phyloP scores from a whole-genome alignment of 345 rosid species.

The Mangifera indica region DNA sequence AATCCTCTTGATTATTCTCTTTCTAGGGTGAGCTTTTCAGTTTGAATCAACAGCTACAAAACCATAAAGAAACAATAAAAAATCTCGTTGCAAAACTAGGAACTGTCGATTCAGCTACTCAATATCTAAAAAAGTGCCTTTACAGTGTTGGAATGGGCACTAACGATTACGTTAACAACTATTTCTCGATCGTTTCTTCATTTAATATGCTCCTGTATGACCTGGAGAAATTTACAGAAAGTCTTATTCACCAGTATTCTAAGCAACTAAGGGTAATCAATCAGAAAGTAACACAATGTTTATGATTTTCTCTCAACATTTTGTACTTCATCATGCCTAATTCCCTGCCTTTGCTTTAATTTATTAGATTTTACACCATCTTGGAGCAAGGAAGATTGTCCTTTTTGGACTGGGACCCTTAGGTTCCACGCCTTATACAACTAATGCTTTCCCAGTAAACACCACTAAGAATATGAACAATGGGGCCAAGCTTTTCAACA shows the following conservation, averaged over 20 bases:
- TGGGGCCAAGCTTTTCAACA: constrained; percentile 51
- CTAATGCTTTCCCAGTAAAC: constrained; percentile 27
- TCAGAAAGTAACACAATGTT: background rate
- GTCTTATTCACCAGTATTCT: constrained; percentile 23
- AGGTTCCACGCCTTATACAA: constrained; percentile 65
- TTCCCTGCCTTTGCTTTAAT: constrained; percentile 9
- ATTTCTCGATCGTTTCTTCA: constrained; percentile 22
- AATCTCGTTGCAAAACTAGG: constrained; percentile 6
- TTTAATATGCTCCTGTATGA: constrained; percentile 5
- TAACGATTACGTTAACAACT: constrained; percentile 45
- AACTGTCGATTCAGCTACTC: background rate
- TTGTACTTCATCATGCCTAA: background rate
- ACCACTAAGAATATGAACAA: constrained; percentile 32
- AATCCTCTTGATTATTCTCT: background rate
- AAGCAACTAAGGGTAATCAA: constrained; percentile 25
- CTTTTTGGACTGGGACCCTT: constrained; percentile 53
- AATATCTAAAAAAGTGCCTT: constrained; percentile 28
- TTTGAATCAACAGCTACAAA: constrained; percentile 36
- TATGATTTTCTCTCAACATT: background rate
- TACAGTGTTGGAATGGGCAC: constrained; percentile 34
- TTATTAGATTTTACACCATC: constrained; percentile 36
- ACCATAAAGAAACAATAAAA: constrained; percentile 19
- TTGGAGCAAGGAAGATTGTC: constrained; percentile 62
- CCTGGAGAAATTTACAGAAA: constrained; percentile 19
- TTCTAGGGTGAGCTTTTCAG: constrained; percentile 48